Evolutionary conservation across 1,139 yeast species (phyloP), one percentile per base, ranked within the genome.

Genomic region (Diutina scorzettiae): DNA sequence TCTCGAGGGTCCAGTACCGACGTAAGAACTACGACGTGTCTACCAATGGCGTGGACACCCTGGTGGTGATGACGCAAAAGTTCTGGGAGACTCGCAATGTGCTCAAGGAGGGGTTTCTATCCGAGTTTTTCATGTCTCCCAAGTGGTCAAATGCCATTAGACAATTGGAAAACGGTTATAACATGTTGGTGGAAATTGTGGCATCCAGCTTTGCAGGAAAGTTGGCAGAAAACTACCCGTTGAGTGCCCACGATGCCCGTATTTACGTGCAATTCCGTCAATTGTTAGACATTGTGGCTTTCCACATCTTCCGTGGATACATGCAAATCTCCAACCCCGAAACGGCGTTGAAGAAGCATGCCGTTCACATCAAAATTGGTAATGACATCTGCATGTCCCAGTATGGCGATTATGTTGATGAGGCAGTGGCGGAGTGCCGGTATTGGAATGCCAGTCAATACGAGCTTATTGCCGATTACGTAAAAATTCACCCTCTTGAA

Each of bases 71-170:
- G 21, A 54, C 66, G 0, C 73, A 73, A 1, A 56, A 55, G 44
- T 63, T 64, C 40, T 53, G 68, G 16, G 73, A 66, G 44, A 59
- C 69, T 0, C 52, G 73, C 39, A 68, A 66, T 47, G 46, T 61
- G 40, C 56, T 67, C 29, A 69, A 69, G 45, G 68, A 58, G 42
- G 67, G 62, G 1, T 51, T 66, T 17, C 57, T 68, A 8, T 47
- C 51, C 31, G 69, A 67, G 47, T 60, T 62, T 39, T 54, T n/a
- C 50, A 55, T 43, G 64, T 70, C 1, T 62, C 61, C 42, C 61
- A 64, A 45, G 47, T 66, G 32, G 71, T 65, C 41, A 45, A 56
- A 1, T 48, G 64, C 25, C 46, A 66, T 3, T 55, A 57, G 31
- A 43, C 52, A 34, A 4, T 49, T 69, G 18, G 71, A 66, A 45